Conservation (phyloP, 106 monocot species). For the Posidonia australis region DNA sequence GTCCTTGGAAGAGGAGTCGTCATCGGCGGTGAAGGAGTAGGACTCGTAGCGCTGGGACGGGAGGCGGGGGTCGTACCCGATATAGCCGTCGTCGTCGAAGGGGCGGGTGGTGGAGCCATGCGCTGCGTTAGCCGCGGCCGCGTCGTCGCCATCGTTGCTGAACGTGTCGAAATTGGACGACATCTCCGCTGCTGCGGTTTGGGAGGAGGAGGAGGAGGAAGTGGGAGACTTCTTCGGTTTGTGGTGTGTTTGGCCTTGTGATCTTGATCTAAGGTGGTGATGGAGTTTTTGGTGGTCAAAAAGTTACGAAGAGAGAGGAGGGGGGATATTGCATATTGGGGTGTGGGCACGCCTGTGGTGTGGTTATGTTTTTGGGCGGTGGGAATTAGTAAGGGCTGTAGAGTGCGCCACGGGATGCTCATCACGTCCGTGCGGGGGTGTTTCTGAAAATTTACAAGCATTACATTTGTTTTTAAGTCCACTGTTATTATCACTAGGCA, state of each 20-base stretch:
- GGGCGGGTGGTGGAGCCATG: constrained; percentile 13
- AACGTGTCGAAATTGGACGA: constrained; percentile 47
- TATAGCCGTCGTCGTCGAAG: constrained; percentile 46
- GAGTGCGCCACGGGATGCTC: too few relatives aligned
- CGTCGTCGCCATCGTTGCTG: constrained; percentile 30
- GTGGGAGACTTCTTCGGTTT: too few relatives aligned
- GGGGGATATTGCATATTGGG: too few relatives aligned
- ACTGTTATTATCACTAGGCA: too few relatives aligned
- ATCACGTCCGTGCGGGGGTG: too few relatives aligned
- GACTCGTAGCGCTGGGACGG: constrained; percentile 40
- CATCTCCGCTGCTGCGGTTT: not conserved
- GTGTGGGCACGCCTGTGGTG: too few relatives aligned
- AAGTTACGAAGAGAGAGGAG: too few relatives aligned
- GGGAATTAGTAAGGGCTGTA: too few relatives aligned
- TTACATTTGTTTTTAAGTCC: too few relatives aligned
- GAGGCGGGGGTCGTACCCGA: constrained; percentile 30
- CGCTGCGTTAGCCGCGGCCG: not conserved
- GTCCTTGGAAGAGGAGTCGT: constrained; percentile 8
- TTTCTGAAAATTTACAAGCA: too few relatives aligned
- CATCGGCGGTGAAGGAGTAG: constrained; percentile 14
- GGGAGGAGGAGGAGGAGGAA: not conserved
- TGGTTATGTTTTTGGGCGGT: too few relatives aligned
- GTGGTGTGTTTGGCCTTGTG: not conserved
- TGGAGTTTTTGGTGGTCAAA: too few relatives aligned
- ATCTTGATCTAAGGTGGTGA: not conserved